Evolutionary conservation across 2,329 filamentous ascomycete genomes (phyloP).

Genomic region (Diaporthe longicolla): DNA sequence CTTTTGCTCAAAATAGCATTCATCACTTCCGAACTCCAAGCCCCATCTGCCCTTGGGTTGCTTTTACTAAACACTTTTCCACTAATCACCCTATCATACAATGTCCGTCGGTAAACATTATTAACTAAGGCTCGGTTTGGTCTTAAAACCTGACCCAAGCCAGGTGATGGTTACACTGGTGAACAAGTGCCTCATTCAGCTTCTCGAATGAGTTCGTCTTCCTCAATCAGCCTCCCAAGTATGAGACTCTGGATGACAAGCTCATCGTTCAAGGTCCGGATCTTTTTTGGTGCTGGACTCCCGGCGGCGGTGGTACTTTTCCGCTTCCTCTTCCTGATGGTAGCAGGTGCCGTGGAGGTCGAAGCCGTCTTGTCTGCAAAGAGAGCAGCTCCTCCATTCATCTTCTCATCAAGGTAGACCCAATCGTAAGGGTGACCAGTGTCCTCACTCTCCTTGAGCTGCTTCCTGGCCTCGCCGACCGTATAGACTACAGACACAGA

Average conservation of each 20-base stretch:
- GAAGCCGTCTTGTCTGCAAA: conserved; percentile 39
- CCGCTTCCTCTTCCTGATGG: conserved; percentile 58
- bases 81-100: conserved; percentile 7
- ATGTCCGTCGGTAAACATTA: not conserved
- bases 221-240: conserved; percentile 81
- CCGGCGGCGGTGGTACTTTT: conserved; percentile 53
- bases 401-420: conserved; percentile 80
- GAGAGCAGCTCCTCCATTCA: conserved; percentile 55
- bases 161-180: too few relatives aligned
- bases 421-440: conserved; percentile 74
- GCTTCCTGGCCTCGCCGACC: conserved; percentile 73
- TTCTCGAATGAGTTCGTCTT: conserved; percentile 59
- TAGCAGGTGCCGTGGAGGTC: not conserved
- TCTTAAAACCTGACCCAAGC: not conserved
- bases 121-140: not conserved
- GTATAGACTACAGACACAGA: conserved; percentile 76
- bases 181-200: too few relatives aligned
- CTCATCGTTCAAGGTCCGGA: conserved; percentile 84
- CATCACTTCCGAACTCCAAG: conserved; percentile 3
- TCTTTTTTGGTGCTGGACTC: conserved; percentile 60
- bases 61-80: not conserved
- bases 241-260: conserved; percentile 94
- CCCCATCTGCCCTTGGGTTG: not conserved
- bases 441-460: conserved; percentile 66
- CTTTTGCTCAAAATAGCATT: not conserved